Conservation (phyloP, 768 basidiomycete genomes). For the Xerocomellus intermedius region DNA sequence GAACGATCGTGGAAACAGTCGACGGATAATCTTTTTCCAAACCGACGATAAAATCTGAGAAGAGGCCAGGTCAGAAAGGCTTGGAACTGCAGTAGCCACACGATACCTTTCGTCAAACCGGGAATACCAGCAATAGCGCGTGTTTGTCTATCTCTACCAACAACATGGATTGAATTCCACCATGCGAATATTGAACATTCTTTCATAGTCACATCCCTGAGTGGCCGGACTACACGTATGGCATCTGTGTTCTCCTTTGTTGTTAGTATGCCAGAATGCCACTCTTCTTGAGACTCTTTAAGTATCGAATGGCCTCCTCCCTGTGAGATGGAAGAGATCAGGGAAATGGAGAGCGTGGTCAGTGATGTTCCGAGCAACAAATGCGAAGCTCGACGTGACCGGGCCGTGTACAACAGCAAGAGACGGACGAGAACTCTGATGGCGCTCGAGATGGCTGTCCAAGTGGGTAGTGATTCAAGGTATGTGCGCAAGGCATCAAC, state of each 20-base stretch:
- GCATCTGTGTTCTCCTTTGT: neutral
- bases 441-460: slow-evolving; percentile 61
- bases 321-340: slow-evolving; percentile 73
- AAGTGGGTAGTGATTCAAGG: slow-evolving; percentile 68
- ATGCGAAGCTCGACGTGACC: slow-evolving; percentile 61
- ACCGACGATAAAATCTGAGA: slow-evolving; percentile 72
- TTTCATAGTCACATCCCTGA: slow-evolving; percentile 73
- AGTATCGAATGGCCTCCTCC: slow-evolving; percentile 71
- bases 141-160: slow-evolving; percentile 46
- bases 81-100: neutral
- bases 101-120: slow-evolving; percentile 63
- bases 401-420: slow-evolving; percentile 68
- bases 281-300: slow-evolving; percentile 72
- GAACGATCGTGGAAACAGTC: slow-evolving; percentile 79
- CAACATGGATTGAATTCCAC: slow-evolving; percentile 60
- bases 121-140: slow-evolving; percentile 59
- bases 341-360: slow-evolving; percentile 71
- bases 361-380: slow-evolving; percentile 75
- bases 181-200: slow-evolving; percentile 77
- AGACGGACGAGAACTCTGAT: slow-evolving; percentile 61
- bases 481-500: slow-evolving; percentile 44
- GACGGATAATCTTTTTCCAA: slow-evolving; percentile 83
- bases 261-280: slow-evolving; percentile 38
- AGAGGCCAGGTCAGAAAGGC: neutral
- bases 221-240: slow-evolving; percentile 61